A percentile compares a stretch with the other conserved stretches of the same genome.
These are phyloP conservation scores for Pontederia paniculata DNA, from an alignment of 176 grass and related monocot genomes.

Conservation along the genomic window DNA sequence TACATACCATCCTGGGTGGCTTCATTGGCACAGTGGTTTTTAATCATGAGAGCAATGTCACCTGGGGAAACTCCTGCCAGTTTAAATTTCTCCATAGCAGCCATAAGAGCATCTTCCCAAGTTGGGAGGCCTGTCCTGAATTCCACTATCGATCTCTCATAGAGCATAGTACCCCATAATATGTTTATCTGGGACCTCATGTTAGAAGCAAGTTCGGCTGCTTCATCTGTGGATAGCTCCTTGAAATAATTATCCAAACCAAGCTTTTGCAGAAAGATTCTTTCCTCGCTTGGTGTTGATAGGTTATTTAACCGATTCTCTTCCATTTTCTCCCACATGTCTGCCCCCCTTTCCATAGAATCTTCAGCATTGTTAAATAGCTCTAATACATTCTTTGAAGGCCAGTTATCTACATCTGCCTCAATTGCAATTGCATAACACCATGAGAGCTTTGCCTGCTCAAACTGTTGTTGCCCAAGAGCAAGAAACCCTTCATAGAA, in stretches of 20 bases:
- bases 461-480: slow-evolving; percentile 67
- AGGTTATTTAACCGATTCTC: slow-evolving; percentile 39
- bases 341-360: slow-evolving; percentile 69
- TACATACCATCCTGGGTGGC: slow-evolving; percentile 68
- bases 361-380: slow-evolving; percentile 79
- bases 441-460: slow-evolving; percentile 95
- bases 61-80: slow-evolving; percentile 39
- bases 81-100: slow-evolving; percentile 82
- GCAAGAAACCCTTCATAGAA: slow-evolving; percentile 82
- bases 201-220: slow-evolving; percentile 49
- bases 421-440: slow-evolving; percentile 52
- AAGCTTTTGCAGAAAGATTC: slow-evolving; percentile 36
- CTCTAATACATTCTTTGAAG: slow-evolving; percentile 41
- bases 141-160: slow-evolving; percentile 77
- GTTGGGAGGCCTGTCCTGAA: slow-evolving; percentile 58
- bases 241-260: slow-evolving; percentile 35
- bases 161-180: slow-evolving; percentile 86
- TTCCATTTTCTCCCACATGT: slow-evolving; percentile 78
- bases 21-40: slow-evolving; percentile 75
- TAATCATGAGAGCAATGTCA: slow-evolving; percentile 74
- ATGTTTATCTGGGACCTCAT: slow-evolving; percentile 83
- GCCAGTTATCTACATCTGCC: slow-evolving; percentile 40
- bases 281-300: slow-evolving; percentile 41
- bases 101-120: slow-evolving; percentile 79
- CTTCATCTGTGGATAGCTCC: slow-evolving; percentile 36